Conservation (phyloP, 202 grass and related monocot species). For the Digitaria exilis region DNA sequence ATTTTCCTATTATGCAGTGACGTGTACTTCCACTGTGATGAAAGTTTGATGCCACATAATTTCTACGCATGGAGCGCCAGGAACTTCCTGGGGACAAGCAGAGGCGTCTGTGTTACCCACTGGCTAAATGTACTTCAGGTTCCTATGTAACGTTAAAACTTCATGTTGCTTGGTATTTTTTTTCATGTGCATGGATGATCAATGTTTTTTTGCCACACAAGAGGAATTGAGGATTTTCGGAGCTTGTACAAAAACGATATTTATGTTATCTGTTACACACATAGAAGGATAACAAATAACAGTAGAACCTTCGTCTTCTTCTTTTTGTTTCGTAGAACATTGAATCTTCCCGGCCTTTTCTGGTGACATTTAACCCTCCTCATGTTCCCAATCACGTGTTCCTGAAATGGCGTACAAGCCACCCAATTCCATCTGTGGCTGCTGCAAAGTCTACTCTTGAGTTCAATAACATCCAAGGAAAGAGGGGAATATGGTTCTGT, state of each 20-base stretch:
- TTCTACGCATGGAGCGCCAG: constrained; percentile 70
- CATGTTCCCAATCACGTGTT: too few species aligned
- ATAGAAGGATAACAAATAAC: background rate
- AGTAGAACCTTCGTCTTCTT: background rate
- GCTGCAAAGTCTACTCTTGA: too few species aligned
- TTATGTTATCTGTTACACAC: background rate
- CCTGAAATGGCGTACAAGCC: too few species aligned
- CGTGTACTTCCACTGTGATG: constrained; percentile 73
- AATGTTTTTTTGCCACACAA: too few species aligned
- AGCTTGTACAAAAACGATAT: background rate
- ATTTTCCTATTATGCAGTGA: constrained; percentile 25
- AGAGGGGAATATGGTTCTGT: too few species aligned
- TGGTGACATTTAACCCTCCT: too few species aligned
- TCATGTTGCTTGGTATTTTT: too few species aligned
- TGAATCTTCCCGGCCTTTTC: background rate
- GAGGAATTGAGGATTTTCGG: too few species aligned
- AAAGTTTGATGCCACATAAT: constrained; percentile 75
- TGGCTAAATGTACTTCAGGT: constrained; percentile 11
- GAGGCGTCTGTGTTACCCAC: background rate
- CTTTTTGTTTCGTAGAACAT: background rate
- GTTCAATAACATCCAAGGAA: too few species aligned
- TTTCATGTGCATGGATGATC: background rate
- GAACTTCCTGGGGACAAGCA: constrained; percentile 63
- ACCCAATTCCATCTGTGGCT: too few species aligned
- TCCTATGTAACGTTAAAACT: background rate